Conservation (phyloP, 2,329 filamentous ascomycete species). For the Aspergillus uvarum region DNA sequence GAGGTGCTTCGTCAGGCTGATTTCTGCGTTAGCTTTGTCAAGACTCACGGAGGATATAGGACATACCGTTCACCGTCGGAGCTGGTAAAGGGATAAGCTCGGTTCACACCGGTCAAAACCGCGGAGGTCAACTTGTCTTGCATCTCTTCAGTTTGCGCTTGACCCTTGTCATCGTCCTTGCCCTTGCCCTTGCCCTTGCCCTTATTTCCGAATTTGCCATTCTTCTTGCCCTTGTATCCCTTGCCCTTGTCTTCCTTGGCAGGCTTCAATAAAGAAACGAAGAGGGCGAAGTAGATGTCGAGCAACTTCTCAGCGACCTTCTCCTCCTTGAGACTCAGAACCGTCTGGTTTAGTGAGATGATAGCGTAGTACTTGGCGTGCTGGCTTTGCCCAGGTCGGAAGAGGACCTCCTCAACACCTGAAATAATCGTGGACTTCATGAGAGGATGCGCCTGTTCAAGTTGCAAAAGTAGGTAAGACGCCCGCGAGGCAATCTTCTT, state of each 20-base stretch:
- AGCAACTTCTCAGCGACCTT: conserved; percentile 76
- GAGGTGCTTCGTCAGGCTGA: conserved; percentile 78
- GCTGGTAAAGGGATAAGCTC: conserved; percentile 88
- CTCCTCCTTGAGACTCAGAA: conserved; percentile 81
- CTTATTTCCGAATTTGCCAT: conserved; percentile 40
- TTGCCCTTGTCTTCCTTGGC: conserved; percentile 41
- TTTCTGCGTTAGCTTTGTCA: conserved; percentile 22
- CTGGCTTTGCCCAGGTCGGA: conserved; percentile 80
- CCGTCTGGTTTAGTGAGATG: conserved; percentile 96
- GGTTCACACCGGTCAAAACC: conserved; percentile 90
- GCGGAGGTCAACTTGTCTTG: conserved; percentile 91
- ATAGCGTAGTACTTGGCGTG: conserved; percentile 94
- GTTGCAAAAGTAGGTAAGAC: conserved; percentile 88
- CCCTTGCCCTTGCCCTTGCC: conserved; percentile 53
- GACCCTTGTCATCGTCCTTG: conserved; percentile 43
- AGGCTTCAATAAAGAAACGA: conserved; percentile 76
- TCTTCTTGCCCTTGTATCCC: conserved; percentile 29
- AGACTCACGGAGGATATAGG: neutral
- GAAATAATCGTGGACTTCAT: conserved; percentile 91
- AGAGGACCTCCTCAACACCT: conserved; percentile 82
- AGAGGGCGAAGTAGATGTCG: conserved; percentile 88
- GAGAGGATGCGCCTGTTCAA: conserved; percentile 81
- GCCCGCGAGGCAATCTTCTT: conserved; percentile 93
- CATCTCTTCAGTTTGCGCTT: conserved; percentile 63
- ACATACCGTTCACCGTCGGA: conserved; percentile 71